Conservation (phyloP, 2,329 filamentous ascomycete genomes). For the Aspergillus hiratsukae region DNA sequence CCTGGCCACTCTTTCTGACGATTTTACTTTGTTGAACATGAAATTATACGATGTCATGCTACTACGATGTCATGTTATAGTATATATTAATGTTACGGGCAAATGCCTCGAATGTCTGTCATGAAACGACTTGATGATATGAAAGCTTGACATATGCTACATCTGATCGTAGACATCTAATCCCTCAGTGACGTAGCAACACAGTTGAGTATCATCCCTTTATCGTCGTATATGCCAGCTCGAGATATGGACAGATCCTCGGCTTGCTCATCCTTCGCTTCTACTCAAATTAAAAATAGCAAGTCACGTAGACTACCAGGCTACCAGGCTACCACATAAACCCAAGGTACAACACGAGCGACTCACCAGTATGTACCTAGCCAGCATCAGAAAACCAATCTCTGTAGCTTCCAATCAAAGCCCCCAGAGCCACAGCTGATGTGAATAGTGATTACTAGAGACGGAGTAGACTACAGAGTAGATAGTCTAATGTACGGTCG, state of each 20-base stretch:
- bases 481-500: neutral
- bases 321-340: neutral
- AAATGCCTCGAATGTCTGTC: neutral
- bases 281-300: neutral
- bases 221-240: neutral
- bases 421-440: neutral
- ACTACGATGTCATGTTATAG: neutral
- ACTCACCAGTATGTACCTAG: no score
- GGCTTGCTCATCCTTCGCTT: neutral
- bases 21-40: neutral
- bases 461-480: neutral
- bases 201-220: no score
- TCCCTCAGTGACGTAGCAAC: neutral
- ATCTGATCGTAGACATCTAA: neutral
- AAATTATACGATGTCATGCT: neutral
- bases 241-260: neutral
- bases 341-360: neutral
- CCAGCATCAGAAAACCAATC: no score
- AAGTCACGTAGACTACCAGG: neutral
- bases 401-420: neutral
- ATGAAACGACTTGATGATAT: neutral
- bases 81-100: neutral
- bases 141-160: neutral
- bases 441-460: neutral
- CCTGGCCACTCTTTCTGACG: constrained; percentile 1